phyloP scores from a whole-genome alignment of 441 rosid species.

The Mallotus japonicus region DNA sequence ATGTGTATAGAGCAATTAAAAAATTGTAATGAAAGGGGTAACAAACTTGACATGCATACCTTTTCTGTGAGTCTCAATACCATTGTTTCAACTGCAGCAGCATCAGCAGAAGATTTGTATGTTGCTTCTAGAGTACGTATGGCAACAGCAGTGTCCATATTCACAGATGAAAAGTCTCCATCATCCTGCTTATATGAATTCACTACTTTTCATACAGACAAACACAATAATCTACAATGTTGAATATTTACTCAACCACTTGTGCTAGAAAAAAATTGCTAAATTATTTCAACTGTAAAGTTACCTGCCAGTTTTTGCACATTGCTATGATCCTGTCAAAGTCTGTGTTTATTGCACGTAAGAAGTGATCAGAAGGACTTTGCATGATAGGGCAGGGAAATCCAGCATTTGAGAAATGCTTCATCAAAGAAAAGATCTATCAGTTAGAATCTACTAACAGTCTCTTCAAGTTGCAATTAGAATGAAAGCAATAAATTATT shows the following conservation, averaged over 20 bases:
- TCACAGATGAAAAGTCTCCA: conserved; percentile 96
- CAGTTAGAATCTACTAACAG: conserved; percentile 29
- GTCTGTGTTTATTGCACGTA: conserved; percentile 97
- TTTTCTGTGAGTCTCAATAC: conserved; percentile 78
- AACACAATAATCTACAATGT: background rate
- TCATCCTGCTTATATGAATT: conserved; percentile 59
- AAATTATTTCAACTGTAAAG: conserved; percentile 7
- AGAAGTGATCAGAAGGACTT: conserved; percentile 99
- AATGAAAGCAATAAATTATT: too few relatives aligned
- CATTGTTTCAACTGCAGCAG: conserved; percentile 84
- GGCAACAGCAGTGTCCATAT: conserved; percentile 99
- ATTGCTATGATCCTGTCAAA: conserved; percentile 98
- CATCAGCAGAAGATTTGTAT: conserved; percentile 91
- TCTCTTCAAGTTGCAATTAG: too few relatives aligned
- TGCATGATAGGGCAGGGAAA: conserved; percentile 99
- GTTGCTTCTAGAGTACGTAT: conserved; percentile 97
- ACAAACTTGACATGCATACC: conserved; percentile 36
- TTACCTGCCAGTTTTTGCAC: conserved; percentile 99
- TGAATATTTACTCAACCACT: background rate
- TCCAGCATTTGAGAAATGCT: conserved; percentile 99
- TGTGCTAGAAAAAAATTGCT: background rate
- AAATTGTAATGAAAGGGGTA: background rate
- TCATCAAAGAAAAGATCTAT: conserved; percentile 30
- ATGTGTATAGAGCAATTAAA: background rate
- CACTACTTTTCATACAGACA: background rate